Conservation (phyloP, 139 green algal species). For the Tetraselmis striata region DNA sequence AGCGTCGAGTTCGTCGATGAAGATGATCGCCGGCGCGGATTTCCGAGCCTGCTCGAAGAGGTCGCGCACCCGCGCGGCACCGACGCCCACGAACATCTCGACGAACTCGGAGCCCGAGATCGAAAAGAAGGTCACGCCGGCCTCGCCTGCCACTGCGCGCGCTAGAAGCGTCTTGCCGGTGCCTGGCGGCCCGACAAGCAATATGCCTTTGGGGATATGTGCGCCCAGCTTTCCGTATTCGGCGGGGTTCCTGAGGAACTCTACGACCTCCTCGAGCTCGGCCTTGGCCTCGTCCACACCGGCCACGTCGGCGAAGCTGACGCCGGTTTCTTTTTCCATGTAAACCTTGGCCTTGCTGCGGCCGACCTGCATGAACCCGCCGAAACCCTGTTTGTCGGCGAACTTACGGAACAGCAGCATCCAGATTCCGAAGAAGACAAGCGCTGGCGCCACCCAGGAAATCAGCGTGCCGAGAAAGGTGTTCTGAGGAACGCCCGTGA, state of each 20-base stretch:
- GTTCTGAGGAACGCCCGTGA: too few relatives aligned
- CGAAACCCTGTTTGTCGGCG: too few relatives aligned
- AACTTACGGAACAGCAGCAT: too few relatives aligned
- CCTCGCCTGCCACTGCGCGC: conserved; percentile 90
- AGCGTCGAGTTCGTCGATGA: conserved; percentile 99
- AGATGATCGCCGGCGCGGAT: conserved; percentile 95
- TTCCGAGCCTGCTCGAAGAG: conserved; percentile 93
- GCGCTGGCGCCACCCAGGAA: too few relatives aligned
- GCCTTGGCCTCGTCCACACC: conserved; percentile 92
- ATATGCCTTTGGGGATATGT: neutral
- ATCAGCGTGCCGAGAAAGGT: too few relatives aligned
- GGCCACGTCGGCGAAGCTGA: conserved; percentile 95
- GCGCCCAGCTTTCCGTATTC: conserved; percentile 29
- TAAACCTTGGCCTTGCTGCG: conserved; percentile 97
- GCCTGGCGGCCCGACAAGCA: conserved; percentile 65
- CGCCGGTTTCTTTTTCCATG: conserved; percentile 95
- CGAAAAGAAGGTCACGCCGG: conserved; percentile 96
- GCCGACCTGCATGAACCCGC: conserved; percentile 97
- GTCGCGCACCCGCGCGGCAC: conserved; percentile 90
- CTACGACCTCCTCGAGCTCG: conserved; percentile 92
- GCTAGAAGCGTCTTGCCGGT: conserved; percentile 84
- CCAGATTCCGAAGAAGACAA: too few relatives aligned
- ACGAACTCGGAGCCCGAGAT: conserved; percentile 96
- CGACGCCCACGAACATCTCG: conserved; percentile 98
- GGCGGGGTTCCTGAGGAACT: conserved; percentile 92